Evolutionary conservation across 2,329 filamentous ascomycete genomes (phyloP).

Genomic region (Claviceps sp.): DNA sequence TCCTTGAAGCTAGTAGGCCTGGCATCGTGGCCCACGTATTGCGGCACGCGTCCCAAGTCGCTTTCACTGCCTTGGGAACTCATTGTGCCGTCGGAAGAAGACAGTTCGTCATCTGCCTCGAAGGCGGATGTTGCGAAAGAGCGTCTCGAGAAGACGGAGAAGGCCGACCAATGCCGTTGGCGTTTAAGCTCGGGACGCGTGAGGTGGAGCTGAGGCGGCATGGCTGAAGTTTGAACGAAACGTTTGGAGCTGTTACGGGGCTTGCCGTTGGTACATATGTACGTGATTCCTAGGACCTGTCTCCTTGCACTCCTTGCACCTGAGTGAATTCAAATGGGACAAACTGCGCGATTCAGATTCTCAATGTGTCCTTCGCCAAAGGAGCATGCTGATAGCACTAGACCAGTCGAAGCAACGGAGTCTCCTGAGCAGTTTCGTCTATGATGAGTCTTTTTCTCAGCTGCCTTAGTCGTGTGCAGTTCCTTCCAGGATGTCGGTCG

Average conservation of each 20-base stretch:
- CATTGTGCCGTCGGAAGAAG: slow-evolving; percentile 24
- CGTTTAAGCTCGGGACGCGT: slow-evolving; percentile 28
- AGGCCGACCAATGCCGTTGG: slow-evolving; percentile 31
- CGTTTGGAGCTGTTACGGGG: background rate
- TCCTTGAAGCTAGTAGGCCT: slow-evolving; percentile 80
- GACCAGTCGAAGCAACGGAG: background rate
- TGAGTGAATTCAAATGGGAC: no score
- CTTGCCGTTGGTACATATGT: background rate
- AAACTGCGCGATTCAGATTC: no score
- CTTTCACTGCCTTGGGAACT: slow-evolving; percentile 23
- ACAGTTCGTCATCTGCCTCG: slow-evolving; percentile 58
- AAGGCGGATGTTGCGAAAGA: slow-evolving; percentile 48
- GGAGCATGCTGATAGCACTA: background rate
- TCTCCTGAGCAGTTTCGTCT: background rate
- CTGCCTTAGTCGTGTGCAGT: background rate
- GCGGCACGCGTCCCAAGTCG: slow-evolving; percentile 26
- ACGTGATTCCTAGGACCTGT: background rate
- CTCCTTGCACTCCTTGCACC: background rate
- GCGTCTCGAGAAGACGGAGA: slow-evolving; percentile 39
- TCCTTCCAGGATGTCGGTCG: background rate
- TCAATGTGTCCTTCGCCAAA: background rate
- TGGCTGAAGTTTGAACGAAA: no score
- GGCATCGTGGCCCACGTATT: slow-evolving; percentile 74
- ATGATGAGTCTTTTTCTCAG: background rate
- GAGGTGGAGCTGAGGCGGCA: slow-evolving; percentile 13